A percentile compares a stretch with the other conserved stretches of the same genome.
These are phyloP conservation scores for Phytophthora sp. DNA, from an alignment of 352 stramenopile genomes.

Conservation along the genomic window DNA sequence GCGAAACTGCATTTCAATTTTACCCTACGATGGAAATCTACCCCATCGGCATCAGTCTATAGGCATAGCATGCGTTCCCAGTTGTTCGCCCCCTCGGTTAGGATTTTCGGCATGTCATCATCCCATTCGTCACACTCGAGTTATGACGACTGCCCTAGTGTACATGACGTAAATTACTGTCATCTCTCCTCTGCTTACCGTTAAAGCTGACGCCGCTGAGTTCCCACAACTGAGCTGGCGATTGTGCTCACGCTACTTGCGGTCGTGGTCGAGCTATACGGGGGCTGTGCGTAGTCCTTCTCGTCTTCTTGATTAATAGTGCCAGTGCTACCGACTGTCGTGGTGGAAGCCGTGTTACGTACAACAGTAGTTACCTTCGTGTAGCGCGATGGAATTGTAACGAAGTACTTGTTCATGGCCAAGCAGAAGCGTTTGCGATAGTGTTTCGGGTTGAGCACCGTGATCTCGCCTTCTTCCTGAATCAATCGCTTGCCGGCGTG, in stretches of 20 bases:
- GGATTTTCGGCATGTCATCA: not conserved
- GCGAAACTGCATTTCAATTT: constrained; percentile 41
- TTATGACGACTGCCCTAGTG: constrained; percentile 12
- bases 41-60: constrained; percentile 8
- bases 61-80: not conserved
- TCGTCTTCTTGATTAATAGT: constrained; percentile 37
- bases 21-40: constrained; percentile 11
- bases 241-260: constrained; percentile 37
- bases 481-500: constrained; percentile 89
- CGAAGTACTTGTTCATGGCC: constrained; percentile 91
- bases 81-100: not conserved
- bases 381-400: constrained; percentile 87
- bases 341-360: constrained; percentile 41
- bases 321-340: constrained; percentile 26
- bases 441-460: constrained; percentile 86
- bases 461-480: constrained; percentile 90
- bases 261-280: constrained; percentile 36
- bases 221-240: constrained; percentile 16
- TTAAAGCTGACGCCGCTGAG: constrained; percentile 25
- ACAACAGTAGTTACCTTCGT: constrained; percentile 81
- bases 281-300: constrained; percentile 33
- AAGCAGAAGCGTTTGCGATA: constrained; percentile 87
- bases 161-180: constrained; percentile 39
- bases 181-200: not conserved
- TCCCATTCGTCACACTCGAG: not conserved